A percentile compares a stretch with the other conserved stretches of the same genome.
Evolutionary conservation across 805 yeast species (phyloP).

Genomic region (Yamadazyma phyllophila): DNA sequence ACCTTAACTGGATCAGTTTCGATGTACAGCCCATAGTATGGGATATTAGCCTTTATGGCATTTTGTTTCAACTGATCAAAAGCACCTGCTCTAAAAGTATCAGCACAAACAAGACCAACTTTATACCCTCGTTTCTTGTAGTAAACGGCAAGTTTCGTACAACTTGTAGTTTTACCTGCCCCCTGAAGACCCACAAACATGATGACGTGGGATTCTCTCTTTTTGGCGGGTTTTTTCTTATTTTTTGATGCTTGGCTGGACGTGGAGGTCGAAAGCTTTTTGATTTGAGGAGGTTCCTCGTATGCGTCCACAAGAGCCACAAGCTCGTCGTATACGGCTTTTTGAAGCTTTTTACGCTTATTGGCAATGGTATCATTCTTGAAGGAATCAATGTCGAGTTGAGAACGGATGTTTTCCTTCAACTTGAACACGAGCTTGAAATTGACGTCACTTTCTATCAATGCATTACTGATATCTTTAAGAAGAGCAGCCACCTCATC

Average conservation of each 20-base stretch:
- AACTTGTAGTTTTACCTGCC: slow-evolving; percentile 97
- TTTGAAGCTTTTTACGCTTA: slow-evolving; percentile 82
- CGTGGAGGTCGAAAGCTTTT: slow-evolving; percentile 51
- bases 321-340: slow-evolving; percentile 91
- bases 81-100: slow-evolving; percentile 99
- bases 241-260: slow-evolving; percentile 21
- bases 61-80: slow-evolving; percentile 97
- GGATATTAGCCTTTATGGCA: slow-evolving; percentile 92
- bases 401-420: slow-evolving; percentile 53
- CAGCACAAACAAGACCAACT: slow-evolving; percentile 97
- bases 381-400: slow-evolving; percentile 56
- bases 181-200: slow-evolving; percentile 99
- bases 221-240: slow-evolving; percentile 11
- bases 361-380: slow-evolving; percentile 51
- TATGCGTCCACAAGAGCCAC: slow-evolving; percentile 80
- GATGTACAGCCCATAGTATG: slow-evolving; percentile 91
- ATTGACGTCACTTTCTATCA: slow-evolving; percentile 92
- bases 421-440: slow-evolving; percentile 75
- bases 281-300: slow-evolving; percentile 69
- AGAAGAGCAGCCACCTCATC: slow-evolving; percentile 52
- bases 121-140: slow-evolving; percentile 91
- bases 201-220: slow-evolving; percentile 53
- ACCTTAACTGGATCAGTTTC: slow-evolving; percentile 95
- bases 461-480: slow-evolving; percentile 86
- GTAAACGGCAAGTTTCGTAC: slow-evolving; percentile 94